These are phyloP conservation scores for Ascocoryne sarcoides DNA, from an alignment of 2,329 filamentous ascomycete genomes.

Conservation along the genomic window DNA sequence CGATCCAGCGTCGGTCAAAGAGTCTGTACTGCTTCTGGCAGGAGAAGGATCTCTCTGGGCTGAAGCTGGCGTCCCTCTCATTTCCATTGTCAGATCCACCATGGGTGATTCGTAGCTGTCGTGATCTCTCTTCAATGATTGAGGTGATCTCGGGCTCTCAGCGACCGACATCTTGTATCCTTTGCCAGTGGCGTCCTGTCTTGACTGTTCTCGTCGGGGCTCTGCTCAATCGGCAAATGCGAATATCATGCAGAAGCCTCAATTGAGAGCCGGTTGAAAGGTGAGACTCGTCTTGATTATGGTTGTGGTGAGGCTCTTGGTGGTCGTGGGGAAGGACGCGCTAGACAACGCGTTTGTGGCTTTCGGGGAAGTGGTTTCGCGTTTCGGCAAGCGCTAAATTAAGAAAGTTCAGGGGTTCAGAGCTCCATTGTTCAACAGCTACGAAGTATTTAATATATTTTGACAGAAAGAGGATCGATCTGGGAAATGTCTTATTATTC, in stretches of 20 bases:
- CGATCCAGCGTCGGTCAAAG: conserved; percentile 17
- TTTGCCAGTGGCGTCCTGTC: not conserved
- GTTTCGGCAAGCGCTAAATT: no score
- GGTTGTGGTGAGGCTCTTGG: conserved; percentile 8
- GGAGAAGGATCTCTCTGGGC: conserved; percentile 10
- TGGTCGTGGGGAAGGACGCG: no score
- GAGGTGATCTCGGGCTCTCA: conserved; percentile 3
- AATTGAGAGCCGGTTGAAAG: not conserved
- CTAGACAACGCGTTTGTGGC: no score
- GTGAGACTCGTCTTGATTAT: not conserved
- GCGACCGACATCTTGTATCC: conserved; percentile 5
- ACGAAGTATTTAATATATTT: not conserved
- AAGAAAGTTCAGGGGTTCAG: no score
- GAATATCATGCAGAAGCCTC: not conserved
- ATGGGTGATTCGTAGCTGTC: conserved; percentile 10
- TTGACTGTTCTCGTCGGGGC: not conserved
- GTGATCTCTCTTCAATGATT: conserved; percentile 15
- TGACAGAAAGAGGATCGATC: no score
- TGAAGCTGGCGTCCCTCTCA: not conserved
- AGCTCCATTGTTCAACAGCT: not conserved
- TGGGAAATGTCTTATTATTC: no score
- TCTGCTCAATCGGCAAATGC: not conserved
- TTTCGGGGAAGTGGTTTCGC: no score
- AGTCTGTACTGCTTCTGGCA: conserved; percentile 14
- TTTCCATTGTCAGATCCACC: not conserved